Percentiles rank a stretch among this genome's conserved stretches.
phyloP scores from a whole-genome alignment of 2,329 filamentous ascomycete species.

The Fusarium sp. region DNA sequence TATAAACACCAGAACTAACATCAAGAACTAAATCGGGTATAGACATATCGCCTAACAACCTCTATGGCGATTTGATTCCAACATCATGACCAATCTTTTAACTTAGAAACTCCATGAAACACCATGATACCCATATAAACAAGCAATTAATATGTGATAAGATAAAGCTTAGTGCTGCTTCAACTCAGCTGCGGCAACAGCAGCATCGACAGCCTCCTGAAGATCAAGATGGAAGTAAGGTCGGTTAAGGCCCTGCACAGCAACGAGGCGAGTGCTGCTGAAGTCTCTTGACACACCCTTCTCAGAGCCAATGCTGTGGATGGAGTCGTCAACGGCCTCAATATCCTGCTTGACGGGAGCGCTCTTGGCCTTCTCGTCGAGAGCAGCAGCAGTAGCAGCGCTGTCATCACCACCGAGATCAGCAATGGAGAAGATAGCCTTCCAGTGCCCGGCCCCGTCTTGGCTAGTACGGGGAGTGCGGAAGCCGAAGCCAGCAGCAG shows the following conservation, averaged over 20 bases:
- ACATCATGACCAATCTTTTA: constrained; percentile 3
- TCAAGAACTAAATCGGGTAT: constrained; percentile 10
- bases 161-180: constrained; percentile 41
- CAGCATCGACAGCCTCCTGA: constrained; percentile 61
- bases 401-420: constrained; percentile 81
- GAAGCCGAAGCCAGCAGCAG: constrained; percentile 66
- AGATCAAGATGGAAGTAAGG: constrained; percentile 67
- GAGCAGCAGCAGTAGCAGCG: constrained; percentile 66
- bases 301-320: constrained; percentile 43
- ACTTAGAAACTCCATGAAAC: constrained; percentile 8
- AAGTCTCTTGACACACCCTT: constrained; percentile 48
- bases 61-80: background rate
- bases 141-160: constrained; percentile 5
- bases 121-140: constrained; percentile 9
- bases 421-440: constrained; percentile 92
- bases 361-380: constrained; percentile 66
- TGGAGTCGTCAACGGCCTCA: constrained; percentile 45
- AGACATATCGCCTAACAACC: background rate
- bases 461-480: constrained; percentile 48
- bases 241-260: constrained; percentile 61
- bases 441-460: constrained; percentile 56
- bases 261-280: constrained; percentile 50
- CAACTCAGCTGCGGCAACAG: constrained; percentile 53
- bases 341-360: constrained; percentile 44
- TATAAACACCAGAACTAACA: background rate